Base-by-base conservation (phyloP, 192 early-diverging fungal species). In the Umbelopsis vinacea region DNA sequence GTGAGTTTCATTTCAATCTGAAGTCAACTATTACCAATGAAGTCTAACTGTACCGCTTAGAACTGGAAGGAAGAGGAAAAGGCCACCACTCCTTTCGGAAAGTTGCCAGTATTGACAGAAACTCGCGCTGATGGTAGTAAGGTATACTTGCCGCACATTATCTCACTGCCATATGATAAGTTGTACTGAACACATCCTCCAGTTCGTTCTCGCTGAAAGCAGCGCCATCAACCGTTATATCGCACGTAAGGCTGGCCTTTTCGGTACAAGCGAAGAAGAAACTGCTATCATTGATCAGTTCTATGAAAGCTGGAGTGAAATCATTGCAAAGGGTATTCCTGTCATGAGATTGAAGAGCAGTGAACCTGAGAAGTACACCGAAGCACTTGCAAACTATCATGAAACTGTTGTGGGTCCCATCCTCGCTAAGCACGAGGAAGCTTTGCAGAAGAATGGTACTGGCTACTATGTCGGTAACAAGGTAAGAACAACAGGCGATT, bases 391-490 rank as follows among this genome's bases (percentile, higher is more conserved):
- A 19, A 26, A 55, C 12, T 12, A 79, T 3, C 38, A 81, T 67
- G 69, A 67, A 9, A 67, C 15, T 11, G 26, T 23, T 40, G n/a
- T 68, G 11, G 46, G 46, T 22, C 67, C 67, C 21, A 21, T 68
- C 19, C 7, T 68, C 6, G 21, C 43, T 4, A 47, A 75, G n/a
- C 85, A 85, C 35, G 79, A 80, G 23, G 73, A 82, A 45, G 33
- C 74, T 2, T 48, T 85, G 63, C 52, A 45, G 11, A 80, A 84
- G 26, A 86, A 84, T 52, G 85, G 83, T 22, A 85, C 69, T 33
- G 79, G 81, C 4, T 82, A 85, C 46, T 86, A 85, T 66, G 77
- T 86, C 77, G 83, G 85, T 68, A 57, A 66, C 60, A 52, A 74
- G 52, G 67, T 68, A 47, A 45, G 37, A 15, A 21, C 1, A 3